Evolutionary conservation across 495 filamentous ascomycete species (phyloP), one percentile per base, ranked within the genome.

Genomic region (Aspergillus sparsus): DNA sequence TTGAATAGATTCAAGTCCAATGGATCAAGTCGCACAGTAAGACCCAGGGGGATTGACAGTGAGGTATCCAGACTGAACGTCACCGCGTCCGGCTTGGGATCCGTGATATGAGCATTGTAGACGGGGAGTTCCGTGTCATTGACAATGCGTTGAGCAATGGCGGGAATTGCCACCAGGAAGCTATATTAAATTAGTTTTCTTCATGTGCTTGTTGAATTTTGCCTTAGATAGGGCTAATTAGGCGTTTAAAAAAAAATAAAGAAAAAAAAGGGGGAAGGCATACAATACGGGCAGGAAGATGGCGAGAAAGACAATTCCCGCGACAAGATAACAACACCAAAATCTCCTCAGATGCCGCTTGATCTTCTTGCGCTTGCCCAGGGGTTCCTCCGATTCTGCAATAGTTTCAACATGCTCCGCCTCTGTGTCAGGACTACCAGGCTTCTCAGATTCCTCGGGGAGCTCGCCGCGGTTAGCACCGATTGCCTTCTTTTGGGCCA

Each of bases 201-300:
- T 45, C n/a, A 3, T 27, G 21, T 27, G 1, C 21, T 1, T 27
- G 1, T 27, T 27, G 1, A 1, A 27, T 27, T 1, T 1, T 27
- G 21, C 21, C 21, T 3, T 27, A 27, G 21, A 27, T 3, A 27
- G 21, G 3, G n/a, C n/a, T 27, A 27, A 1, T 27, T 27, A 1
- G 21, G 21, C 21, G 11, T 7, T 45, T n/a, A 46, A n/a, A 15
- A 15, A 15, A 15, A 15, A 46, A 15, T 12, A 31, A 9, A 5
- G 13, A 35, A n/a, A 13, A 44, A n/a, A 6, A 21, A 6, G 10
- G 11, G 51, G 21, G 7, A 31, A 52, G 21, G 27, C 76, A 61
- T 71, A 80, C 76, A 77, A 64, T 9, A 79, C 63, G 7, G 77
- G 76, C 16, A 80, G 34, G 37, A 79, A 66, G 13, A 79, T 78